These are phyloP conservation scores for Claviceps pazoutovae DNA, from an alignment of 2,329 filamentous ascomycete genomes.

Conservation along the genomic window DNA sequence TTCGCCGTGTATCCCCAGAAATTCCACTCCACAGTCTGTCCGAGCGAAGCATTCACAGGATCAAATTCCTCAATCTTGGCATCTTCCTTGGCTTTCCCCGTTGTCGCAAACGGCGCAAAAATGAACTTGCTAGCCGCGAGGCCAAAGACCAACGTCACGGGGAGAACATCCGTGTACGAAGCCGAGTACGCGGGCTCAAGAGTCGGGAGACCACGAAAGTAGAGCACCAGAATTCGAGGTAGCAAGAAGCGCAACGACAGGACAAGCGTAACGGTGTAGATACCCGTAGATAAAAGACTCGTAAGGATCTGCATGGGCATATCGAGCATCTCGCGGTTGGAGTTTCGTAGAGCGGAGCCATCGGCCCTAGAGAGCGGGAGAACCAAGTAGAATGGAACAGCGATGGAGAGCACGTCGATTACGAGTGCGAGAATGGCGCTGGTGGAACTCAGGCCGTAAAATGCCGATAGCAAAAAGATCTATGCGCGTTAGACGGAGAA, in stretches of 20 bases:
- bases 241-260: constrained; percentile 56
- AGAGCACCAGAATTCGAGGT: constrained; percentile 54
- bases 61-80: constrained; percentile 42
- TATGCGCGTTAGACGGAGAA: constrained; percentile 14
- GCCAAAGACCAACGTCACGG: constrained; percentile 45
- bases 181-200: constrained; percentile 54
- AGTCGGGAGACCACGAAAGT: constrained; percentile 60
- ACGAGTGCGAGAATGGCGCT: constrained; percentile 47
- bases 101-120: constrained; percentile 52
- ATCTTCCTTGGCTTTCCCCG: constrained; percentile 34
- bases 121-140: constrained; percentile 62
- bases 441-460: constrained; percentile 55
- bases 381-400: constrained; percentile 61
- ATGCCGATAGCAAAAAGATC: constrained; percentile 62
- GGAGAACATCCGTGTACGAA: constrained; percentile 45
- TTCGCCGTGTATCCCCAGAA: constrained; percentile 54
- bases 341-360: constrained; percentile 35
- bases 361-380: constrained; percentile 54
- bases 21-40: constrained; percentile 59
- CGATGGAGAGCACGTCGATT: constrained; percentile 56
- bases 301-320: constrained; percentile 48
- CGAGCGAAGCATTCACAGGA: constrained; percentile 48
- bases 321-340: constrained; percentile 55
- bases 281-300: constrained; percentile 51
- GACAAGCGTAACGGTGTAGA: constrained; percentile 64